Conservation (phyloP, 352 stramenopile genomes). For the Globisporangium radiosum region DNA sequence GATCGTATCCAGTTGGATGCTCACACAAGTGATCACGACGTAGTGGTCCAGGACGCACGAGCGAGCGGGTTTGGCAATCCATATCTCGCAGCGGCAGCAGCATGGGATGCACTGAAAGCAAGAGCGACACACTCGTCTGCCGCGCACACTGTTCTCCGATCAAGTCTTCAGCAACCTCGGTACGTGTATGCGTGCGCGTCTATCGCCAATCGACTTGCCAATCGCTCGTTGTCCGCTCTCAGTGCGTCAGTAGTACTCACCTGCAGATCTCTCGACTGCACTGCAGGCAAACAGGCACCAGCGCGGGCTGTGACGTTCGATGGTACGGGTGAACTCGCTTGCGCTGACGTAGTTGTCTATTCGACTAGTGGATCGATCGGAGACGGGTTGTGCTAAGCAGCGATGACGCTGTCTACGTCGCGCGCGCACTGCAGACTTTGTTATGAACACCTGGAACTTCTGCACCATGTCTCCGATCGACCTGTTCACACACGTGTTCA, state of each 20-base stretch:
- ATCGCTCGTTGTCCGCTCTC: no score
- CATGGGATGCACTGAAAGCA: constrained; percentile 44
- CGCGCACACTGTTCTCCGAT: constrained; percentile 36
- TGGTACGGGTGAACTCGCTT: constrained; percentile 6
- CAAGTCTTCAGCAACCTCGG: constrained; percentile 48
- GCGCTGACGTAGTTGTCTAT: background rate
- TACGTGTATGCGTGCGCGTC: constrained; percentile 1
- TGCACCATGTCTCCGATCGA: constrained; percentile 40
- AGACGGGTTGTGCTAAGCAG: background rate
- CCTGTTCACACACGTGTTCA: constrained; percentile 33
- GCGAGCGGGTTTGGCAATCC: no score
- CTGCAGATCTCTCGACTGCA: background rate
- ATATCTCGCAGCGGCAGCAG: no score
- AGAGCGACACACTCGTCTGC: constrained; percentile 32
- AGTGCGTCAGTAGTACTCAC: no score
- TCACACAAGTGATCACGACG: background rate
- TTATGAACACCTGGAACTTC: constrained; percentile 57
- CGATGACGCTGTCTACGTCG: background rate
- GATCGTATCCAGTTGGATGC: no score
- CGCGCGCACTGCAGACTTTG: constrained; percentile 25
- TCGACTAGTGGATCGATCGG: background rate
- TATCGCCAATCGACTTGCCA: no score
- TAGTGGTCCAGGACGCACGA: no score
- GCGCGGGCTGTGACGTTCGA: constrained; percentile 37
- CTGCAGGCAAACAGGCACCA: constrained; percentile 31